These are phyloP conservation scores for Aspergillus clavatus DNA, from an alignment of 2,329 filamentous ascomycete genomes.

Conservation along the genomic window DNA sequence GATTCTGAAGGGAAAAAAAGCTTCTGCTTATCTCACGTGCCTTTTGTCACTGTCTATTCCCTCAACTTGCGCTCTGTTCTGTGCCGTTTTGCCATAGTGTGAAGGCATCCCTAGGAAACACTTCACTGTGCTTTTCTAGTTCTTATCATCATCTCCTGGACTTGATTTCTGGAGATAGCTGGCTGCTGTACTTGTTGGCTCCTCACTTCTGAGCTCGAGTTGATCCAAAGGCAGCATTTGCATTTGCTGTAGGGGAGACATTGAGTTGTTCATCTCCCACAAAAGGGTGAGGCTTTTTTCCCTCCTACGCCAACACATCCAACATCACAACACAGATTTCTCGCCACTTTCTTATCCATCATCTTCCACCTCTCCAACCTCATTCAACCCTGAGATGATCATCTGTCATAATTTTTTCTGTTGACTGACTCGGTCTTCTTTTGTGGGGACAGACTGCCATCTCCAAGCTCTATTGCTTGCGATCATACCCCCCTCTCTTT, in stretches of 20 bases:
- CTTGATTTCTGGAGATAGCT: slow-evolving; percentile 1
- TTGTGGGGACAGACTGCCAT: slow-evolving; percentile 23
- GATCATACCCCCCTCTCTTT: background rate
- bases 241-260: slow-evolving; percentile 68
- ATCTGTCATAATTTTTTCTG: background rate
- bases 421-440: slow-evolving; percentile 8
- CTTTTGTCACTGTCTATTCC: slow-evolving; percentile 16
- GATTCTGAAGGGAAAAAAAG: slow-evolving; percentile 3
- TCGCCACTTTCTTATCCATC: slow-evolving; percentile 17
- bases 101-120: slow-evolving; percentile 28
- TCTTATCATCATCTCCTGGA: slow-evolving; percentile 7
- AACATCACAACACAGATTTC: slow-evolving; percentile 6
- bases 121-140: slow-evolving; percentile 36
- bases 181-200: background rate
- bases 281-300: slow-evolving; percentile 48
- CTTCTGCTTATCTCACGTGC: background rate
- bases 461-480: slow-evolving; percentile 8
- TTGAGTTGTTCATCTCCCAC: slow-evolving; percentile 96
- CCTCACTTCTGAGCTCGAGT: background rate
- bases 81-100: slow-evolving; percentile 14
- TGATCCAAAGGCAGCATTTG: slow-evolving; percentile 15
- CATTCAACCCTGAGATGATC: no score
- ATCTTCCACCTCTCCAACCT: slow-evolving; percentile 3
- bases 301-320: slow-evolving; percentile 3
- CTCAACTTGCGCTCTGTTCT: slow-evolving; percentile 8